Evolutionary conservation across 495 filamentous ascomycete genomes (phyloP), one percentile per base, ranked within the genome.

Genomic region (Lepidopterella palustris): DNA sequence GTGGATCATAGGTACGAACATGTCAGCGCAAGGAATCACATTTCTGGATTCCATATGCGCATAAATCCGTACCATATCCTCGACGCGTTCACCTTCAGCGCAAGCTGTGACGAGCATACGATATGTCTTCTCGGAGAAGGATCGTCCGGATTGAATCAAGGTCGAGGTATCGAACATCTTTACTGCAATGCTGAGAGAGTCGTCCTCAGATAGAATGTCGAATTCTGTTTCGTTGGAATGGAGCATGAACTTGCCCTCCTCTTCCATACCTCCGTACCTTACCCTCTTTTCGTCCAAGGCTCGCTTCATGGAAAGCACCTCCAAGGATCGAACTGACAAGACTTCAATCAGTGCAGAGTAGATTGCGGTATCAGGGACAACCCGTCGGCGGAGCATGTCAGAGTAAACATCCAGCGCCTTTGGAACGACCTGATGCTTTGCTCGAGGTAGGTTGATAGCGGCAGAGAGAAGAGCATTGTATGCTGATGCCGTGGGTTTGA

Each of bases 381-480:
- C 85, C 66, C 85, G 86, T 49, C 91, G 87, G 60, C 87, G 82
- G 63, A 96, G 85, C 92, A 98, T 96, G 71, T 97, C 90, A 42
- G 90, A 87, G 76, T 97, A 97, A 58, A 97, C 87, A 78, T 92
- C 90, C 50, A 97, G 81, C 5, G 89, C 91, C 74, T 95, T 96
- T 48, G 88, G 83, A 24, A 96, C 86, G 9, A 90, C 80, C 73
- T 90, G 88, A 51, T 85, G 83, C 68, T 84, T 84, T 66, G 88
- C 82, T 5, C 77, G 76, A 0, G 86, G 81, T 21, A 95, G 78
- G 59, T 87, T 76, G 59, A 95, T 84, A 23, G 89, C 91, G 26
- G 95, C 89, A 64, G 84, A 78, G 40, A 98, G 77, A 42, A 97
- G 77, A 32, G 88, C 88, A 73, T 97, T 96, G 78, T 97, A 98